phyloP scores from a whole-genome alignment of 129 eudicot genomes.

The Artemisia tridentata region DNA sequence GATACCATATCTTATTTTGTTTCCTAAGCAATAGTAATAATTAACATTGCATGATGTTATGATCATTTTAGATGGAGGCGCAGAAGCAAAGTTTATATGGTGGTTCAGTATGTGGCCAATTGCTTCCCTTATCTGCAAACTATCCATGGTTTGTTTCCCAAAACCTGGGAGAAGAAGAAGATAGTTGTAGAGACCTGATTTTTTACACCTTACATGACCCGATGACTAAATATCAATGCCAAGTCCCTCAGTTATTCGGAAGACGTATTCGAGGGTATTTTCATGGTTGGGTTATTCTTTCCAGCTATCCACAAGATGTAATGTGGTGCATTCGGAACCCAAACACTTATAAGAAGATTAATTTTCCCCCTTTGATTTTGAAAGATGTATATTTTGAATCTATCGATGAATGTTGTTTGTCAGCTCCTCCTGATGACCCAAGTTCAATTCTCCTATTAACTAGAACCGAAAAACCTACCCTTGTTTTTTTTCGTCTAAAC shows the following conservation, averaged over 20 bases:
- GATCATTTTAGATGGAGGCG: background rate
- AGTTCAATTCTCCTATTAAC: constrained; percentile 11
- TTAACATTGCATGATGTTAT: background rate
- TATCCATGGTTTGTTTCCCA: constrained; percentile 9
- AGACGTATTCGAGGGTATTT: constrained; percentile 1
- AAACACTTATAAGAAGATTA: background rate
- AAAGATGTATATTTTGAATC: background rate
- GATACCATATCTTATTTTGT: no score
- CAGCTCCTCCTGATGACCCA: constrained; percentile 12
- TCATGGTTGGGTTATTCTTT: constrained; percentile 10
- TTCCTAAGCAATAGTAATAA: no score
- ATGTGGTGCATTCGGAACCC: constrained; percentile 15
- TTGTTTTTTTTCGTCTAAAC: constrained; percentile 18
- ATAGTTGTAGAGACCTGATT: background rate
- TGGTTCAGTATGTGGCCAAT: background rate
- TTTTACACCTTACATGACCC: background rate
- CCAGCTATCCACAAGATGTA: background rate
- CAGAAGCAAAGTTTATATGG: background rate
- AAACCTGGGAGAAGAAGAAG: background rate
- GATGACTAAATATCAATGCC: background rate
- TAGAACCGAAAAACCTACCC: background rate
- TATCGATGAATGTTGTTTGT: constrained; percentile 10
- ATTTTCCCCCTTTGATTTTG: background rate
- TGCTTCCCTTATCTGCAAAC: background rate
- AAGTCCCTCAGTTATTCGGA: constrained; percentile 5